Base-by-base conservation (phyloP, 2,329 filamentous ascomycete species). In the Westerdykella sp. region DNA sequence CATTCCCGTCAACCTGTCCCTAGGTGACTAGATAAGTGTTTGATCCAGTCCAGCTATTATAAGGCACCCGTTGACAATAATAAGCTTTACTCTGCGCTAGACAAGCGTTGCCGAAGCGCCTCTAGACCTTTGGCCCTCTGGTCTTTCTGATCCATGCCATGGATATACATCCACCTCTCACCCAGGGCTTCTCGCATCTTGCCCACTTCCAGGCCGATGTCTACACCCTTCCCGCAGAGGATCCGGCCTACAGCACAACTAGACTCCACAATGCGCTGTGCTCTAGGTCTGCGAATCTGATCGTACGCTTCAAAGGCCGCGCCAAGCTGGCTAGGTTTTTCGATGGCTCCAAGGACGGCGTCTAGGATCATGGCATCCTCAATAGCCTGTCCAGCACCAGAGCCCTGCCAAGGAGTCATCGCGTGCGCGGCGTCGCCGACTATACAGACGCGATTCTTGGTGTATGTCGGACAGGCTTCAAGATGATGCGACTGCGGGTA, bases 361-460 rank as follows among this genome's bases (percentile, higher is more conserved):
- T 61, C 57, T 25, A 75, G 60, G 2, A 69, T 55, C 21, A 74
- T 60, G 1, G 67, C 71, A 44, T 78, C 76, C 56, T 78, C 76
- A 45, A 78, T 67, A 6, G 73, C 74, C 43, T 73, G 69, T 0
- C 73, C 71, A 2, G 75, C 76, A 3, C 76, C 76, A 0, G 73
- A 68, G 1, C 75, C 75, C 7, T 73, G 69, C 55, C 75, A 73
- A 1, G 76, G 75, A 0, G 69, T 71, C 0, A 63, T 57, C 0
- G 73, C 73, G 51, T 79, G 76, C 5, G 76, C 76, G 0, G 76
- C 74, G 48, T 79, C 75, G 5, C 75, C 76, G 0, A 75, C 64
- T 3, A 78, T 47, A 31, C 70, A 71, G 0, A 75, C 42, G 7
- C 30, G 39, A 14, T 38, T 48, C 21, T 45, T 45, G 12, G 37